Evolutionary conservation across 257 asterid genomes (phyloP).

Genomic region (Solanum chmielewskii): DNA sequence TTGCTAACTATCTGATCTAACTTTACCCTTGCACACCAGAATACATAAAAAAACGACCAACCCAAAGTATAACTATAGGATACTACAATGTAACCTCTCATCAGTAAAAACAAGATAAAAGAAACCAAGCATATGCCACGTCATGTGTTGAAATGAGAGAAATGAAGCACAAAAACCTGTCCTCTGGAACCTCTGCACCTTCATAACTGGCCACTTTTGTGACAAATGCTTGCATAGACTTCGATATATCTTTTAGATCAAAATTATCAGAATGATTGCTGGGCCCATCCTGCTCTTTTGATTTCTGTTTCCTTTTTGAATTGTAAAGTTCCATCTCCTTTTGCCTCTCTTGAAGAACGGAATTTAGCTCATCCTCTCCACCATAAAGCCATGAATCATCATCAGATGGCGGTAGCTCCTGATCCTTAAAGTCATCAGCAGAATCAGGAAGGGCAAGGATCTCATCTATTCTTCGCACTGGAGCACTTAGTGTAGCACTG

Average conservation of each 20-base stretch:
- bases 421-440: conserved; percentile 42
- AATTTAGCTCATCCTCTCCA: conserved; percentile 78
- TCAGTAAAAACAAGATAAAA: not conserved
- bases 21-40: not conserved
- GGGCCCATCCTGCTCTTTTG: conserved; percentile 40
- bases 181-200: conserved; percentile 86
- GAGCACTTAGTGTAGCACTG: conserved; percentile 77
- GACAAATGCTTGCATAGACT: conserved; percentile 82
- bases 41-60: not conserved
- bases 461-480: conserved; percentile 66
- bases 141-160: not conserved
- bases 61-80: not conserved
- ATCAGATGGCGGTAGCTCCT: conserved; percentile 72
- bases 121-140: not conserved
- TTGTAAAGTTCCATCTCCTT: conserved; percentile 73
- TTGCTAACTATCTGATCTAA: not conserved
- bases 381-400: conserved; percentile 95
- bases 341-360: conserved; percentile 81
- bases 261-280: conserved; percentile 28
- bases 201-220: conserved; percentile 59
- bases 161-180: conserved; percentile 33
- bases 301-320: conserved; percentile 48
- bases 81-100: not conserved
- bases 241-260: conserved; percentile 70
- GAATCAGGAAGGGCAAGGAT: conserved; percentile 71